Base-by-base conservation (phyloP, 257 asterid genomes). In the Oldenlandia corymbosa region DNA sequence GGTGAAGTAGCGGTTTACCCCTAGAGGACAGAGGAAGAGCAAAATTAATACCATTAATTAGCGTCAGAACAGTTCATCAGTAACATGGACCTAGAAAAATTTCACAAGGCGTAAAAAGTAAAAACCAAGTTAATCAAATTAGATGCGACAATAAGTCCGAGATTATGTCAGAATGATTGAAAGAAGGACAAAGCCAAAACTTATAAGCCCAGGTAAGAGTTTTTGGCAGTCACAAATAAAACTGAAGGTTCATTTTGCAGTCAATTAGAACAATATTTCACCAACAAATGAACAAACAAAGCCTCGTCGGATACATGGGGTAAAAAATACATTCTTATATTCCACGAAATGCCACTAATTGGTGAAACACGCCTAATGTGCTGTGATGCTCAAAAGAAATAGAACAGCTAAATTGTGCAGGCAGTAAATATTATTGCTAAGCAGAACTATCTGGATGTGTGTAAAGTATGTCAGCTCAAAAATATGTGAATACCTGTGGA, bases 1-100 rank as follows among this genome's bases (percentile, higher is more conserved):
- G 53, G 95, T 84, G 78, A 76, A 91, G 73, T 91, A 88, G 48
- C 88, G 94, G 72, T 91, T 91, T 59, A 77, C 60, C 62, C 98
- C 96, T 91, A 84, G 59, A 51, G 14, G 6, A 20, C 70, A 68
- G 37, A 54, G 18, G 23, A 31, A 61, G 46, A 34, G 34, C 6
- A 55, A n/a, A 62, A 39, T 31, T 10, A 28, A 17, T 10, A 26
- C 37, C 9, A 27, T 7, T 2, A 39, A 50, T 41, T 49, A 34
- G 32, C 39, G 34, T 6, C 36, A 48, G n/a, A 58, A 36, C 13
- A 59, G 59, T 27, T 49, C 13, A 26, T 7, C 16, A 28, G 39
- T 31, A 45, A 43, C 59, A 50, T 34, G 42, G 48, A 67, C 14
- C 11, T 10, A 17, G 3, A 43, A 39, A 49, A 18, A 10, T 47